A percentile compares a stretch with the other conserved stretches of the same genome.
Conservation (phyloP, 2,329 filamentous ascomycete species). For the Scolecobasidium constrictum region DNA sequence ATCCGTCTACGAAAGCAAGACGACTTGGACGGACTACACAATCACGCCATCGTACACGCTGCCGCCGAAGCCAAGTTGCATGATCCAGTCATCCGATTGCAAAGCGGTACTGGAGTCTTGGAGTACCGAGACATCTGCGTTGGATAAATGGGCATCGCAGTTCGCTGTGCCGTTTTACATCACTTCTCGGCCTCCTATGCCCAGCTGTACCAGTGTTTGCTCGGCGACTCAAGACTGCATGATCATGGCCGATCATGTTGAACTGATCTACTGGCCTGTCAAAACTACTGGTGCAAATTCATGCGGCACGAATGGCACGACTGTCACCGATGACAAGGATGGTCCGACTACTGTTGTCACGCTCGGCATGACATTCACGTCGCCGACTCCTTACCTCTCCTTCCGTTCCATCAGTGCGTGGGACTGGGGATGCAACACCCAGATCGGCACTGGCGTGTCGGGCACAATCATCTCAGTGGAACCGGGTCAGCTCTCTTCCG, state of each 20-base stretch:
- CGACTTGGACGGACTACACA: conserved; percentile 1
- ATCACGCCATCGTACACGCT: neutral
- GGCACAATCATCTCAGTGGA: conserved; percentile 1
- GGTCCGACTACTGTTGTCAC: neutral
- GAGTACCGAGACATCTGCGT: neutral
- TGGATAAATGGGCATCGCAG: neutral
- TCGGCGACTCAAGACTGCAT: neutral
- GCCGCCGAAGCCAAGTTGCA: neutral
- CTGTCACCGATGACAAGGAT: neutral
- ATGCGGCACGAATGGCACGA: neutral
- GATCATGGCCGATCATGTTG: conserved; percentile 5
- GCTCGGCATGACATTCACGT: conserved; percentile 1
- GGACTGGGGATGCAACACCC: conserved; percentile 1
- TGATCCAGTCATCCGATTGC: conserved; percentile 1
- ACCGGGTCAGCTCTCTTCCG: neutral
- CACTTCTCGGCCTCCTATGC: neutral
- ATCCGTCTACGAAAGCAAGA: neutral
- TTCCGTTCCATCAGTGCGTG: conserved; percentile 2
- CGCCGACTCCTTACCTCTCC: conserved; percentile 1
- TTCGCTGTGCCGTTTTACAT: neutral
- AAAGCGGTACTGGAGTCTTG: neutral
- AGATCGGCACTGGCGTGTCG: conserved; percentile 3
- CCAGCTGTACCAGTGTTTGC: neutral
- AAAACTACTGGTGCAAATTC: conserved; percentile 3
- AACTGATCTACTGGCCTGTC: conserved; percentile 2